Evolutionary conservation across 495 filamentous ascomycete genomes (phyloP).

Genomic region (Penicillium steckii): DNA sequence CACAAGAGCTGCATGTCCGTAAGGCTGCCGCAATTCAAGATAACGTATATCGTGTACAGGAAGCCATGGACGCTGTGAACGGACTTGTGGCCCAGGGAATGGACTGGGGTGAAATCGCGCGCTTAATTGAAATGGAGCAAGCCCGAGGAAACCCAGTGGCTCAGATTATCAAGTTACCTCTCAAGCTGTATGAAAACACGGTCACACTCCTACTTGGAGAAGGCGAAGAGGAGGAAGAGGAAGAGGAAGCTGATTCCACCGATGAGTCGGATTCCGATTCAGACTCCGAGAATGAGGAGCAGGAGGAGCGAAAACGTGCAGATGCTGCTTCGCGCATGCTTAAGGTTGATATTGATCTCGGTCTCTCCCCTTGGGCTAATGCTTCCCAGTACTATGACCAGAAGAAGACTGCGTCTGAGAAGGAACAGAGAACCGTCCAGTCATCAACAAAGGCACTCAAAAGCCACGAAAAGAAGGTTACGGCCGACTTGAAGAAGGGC

Average conservation of each 20-base stretch:
- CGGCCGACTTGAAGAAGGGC: constrained; percentile 76
- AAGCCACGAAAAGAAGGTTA: constrained; percentile 84
- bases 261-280: constrained; percentile 64
- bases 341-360: constrained; percentile 80
- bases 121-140: constrained; percentile 84
- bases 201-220: constrained; percentile 79
- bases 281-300: constrained; percentile 56
- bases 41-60: constrained; percentile 83
- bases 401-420: constrained; percentile 76
- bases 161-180: constrained; percentile 78
- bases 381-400: constrained; percentile 90
- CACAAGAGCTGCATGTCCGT: constrained; percentile 78
- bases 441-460: constrained; percentile 85
- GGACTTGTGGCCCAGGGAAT: constrained; percentile 86
- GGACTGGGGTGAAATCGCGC: constrained; percentile 93
- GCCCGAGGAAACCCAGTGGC: constrained; percentile 79
- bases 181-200: constrained; percentile 87
- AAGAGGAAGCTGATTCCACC: constrained; percentile 52
- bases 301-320: constrained; percentile 28
- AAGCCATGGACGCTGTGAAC: constrained; percentile 89
- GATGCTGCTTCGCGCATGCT: constrained; percentile 43
- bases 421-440: constrained; percentile 79
- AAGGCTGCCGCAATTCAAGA: constrained; percentile 89
- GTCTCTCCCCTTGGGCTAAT: constrained; percentile 79
- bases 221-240: constrained; percentile 56